A percentile compares a stretch with the other conserved stretches of the same genome.
phyloP scores from a whole-genome alignment of 2,329 filamentous ascomycete genomes.

The Teratosphaeriaceae sp. region DNA sequence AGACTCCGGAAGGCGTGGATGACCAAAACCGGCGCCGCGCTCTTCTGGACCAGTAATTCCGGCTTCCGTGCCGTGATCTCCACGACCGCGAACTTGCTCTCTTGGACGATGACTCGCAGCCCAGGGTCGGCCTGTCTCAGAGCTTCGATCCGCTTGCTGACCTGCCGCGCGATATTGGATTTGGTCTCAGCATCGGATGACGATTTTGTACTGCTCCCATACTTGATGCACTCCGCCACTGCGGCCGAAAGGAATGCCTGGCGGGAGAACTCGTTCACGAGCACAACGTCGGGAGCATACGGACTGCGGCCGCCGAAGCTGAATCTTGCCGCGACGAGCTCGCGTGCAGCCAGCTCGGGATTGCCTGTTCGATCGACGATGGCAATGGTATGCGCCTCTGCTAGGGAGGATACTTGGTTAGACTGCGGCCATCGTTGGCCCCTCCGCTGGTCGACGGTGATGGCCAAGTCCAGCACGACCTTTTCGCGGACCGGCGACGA shows the following conservation, averaged over 20 bases:
- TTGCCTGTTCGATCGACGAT: slow-evolving; percentile 57
- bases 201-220: slow-evolving; percentile 13
- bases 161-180: not conserved
- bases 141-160: slow-evolving; percentile 4
- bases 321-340: slow-evolving; percentile 49
- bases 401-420: slow-evolving; percentile 31
- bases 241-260: slow-evolving; percentile 48
- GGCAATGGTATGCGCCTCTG: slow-evolving; percentile 39
- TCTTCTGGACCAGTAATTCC: slow-evolving; percentile 28
- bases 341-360: slow-evolving; percentile 46
- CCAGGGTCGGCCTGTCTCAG: slow-evolving; percentile 9
- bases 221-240: slow-evolving; percentile 32
- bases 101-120: slow-evolving; percentile 17
- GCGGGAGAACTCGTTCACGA: slow-evolving; percentile 59
- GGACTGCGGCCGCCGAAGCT: slow-evolving; percentile 50
- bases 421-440: slow-evolving; percentile 8
- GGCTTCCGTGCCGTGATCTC: slow-evolving; percentile 15
- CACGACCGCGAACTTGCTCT: slow-evolving; percentile 18
- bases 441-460: slow-evolving; percentile 31
- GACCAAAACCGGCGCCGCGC: slow-evolving; percentile 36
- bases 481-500: slow-evolving; percentile 25
- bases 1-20: slow-evolving; percentile 45
- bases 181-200: slow-evolving; percentile 3
- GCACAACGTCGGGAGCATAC: slow-evolving; percentile 55
- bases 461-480: slow-evolving; percentile 18